Conservation (phyloP, 352 stramenopile genomes). For the Phytophthora fragariaefolia region DNA sequence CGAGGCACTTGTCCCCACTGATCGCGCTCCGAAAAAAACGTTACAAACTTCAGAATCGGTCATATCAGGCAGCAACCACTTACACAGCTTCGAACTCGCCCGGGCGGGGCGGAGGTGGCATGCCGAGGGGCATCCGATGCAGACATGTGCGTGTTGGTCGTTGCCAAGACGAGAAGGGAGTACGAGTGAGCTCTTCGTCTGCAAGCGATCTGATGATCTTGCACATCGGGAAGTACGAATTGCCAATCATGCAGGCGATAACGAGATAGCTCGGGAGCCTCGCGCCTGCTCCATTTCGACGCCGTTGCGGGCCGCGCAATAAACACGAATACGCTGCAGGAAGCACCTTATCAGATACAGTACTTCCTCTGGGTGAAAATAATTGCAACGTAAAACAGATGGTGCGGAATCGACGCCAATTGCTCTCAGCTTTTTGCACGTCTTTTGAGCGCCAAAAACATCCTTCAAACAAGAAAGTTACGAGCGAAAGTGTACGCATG, state of each 20-base stretch:
- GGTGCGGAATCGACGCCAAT: too few relatives aligned
- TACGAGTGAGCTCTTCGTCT: slow-evolving; percentile 22
- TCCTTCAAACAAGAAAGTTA: too few relatives aligned
- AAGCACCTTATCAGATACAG: too few relatives aligned
- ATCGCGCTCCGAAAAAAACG: slow-evolving; percentile 18
- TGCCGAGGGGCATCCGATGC: slow-evolving; percentile 19
- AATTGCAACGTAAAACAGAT: too few relatives aligned
- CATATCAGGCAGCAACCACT: background rate
- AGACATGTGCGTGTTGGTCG: slow-evolving; percentile 7
- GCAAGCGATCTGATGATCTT: slow-evolving; percentile 7
- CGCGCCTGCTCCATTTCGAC: too few relatives aligned
- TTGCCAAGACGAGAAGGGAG: background rate
- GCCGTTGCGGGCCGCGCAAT: too few relatives aligned
- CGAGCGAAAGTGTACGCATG: too few relatives aligned
- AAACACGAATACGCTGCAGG: too few relatives aligned
- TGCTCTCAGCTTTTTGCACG: too few relatives aligned
- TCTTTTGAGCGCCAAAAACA: too few relatives aligned
- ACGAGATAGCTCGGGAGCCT: slow-evolving; percentile 13
- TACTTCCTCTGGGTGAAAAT: too few relatives aligned
- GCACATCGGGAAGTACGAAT: slow-evolving; percentile 13
- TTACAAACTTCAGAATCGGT: slow-evolving; percentile 34
- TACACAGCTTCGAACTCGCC: slow-evolving; percentile 32
- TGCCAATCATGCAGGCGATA: slow-evolving; percentile 11
- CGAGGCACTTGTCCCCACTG: slow-evolving; percentile 38
- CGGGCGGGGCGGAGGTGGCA: slow-evolving; percentile 28